Conservation (phyloP, 164 flowering plant genomes). For the Vitis riparia region DNA sequence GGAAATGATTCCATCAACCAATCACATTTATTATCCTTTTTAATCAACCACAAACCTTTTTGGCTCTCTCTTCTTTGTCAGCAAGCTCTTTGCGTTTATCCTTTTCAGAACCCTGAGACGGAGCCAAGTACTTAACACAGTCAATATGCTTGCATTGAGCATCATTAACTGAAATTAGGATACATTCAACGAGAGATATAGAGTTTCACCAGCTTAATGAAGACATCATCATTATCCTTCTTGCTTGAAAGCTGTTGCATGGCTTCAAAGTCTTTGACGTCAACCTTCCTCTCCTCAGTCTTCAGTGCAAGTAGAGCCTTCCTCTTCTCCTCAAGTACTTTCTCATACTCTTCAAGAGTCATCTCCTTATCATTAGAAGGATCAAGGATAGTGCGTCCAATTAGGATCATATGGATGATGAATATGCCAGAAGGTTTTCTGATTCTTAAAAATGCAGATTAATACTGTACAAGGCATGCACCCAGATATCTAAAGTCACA, state of each 20-base stretch:
- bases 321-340: conserved; percentile 86
- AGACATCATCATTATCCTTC: conserved; percentile 72
- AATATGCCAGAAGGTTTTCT: no score
- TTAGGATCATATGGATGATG: no score
- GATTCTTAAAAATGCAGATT: no score
- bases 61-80: conserved; percentile 59
- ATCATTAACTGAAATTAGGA: not conserved
- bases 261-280: conserved; percentile 58
- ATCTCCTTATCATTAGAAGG: conserved; percentile 59
- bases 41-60: conserved; percentile 37
- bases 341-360: conserved; percentile 90
- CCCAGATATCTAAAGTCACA: not conserved
- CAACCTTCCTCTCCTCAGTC: conserved; percentile 77
- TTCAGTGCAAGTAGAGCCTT: conserved; percentile 64
- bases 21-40: not conserved
- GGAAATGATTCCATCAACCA: no score
- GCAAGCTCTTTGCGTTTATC: conserved; percentile 51
- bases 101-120: conserved; percentile 72
- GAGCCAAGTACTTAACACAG: conserved; percentile 1
- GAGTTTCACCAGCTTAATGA: conserved; percentile 65
- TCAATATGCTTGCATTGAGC: not conserved
- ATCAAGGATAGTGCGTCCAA: no score
- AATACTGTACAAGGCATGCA: no score
- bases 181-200: not conserved
- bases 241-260: conserved; percentile 80